Conservation (phyloP, 2,329 filamentous ascomycete species). For the Tricladium varicosporioides region DNA sequence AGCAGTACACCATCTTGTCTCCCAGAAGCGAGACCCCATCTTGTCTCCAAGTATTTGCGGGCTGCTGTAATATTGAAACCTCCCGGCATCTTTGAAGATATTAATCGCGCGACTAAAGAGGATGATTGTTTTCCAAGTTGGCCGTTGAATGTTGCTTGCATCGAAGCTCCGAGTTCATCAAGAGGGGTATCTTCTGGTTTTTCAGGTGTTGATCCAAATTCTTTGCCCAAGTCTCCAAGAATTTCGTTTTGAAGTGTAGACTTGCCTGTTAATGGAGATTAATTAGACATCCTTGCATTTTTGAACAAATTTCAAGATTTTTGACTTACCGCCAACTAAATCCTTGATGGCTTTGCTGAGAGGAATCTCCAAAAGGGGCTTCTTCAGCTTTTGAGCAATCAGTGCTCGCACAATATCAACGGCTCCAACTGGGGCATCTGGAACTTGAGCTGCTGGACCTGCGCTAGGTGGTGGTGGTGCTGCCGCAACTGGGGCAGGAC, state of each 20-base stretch:
- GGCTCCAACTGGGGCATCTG: constrained; percentile 83
- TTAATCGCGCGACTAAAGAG: constrained; percentile 87
- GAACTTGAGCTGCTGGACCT: constrained; percentile 82
- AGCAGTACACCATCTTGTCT: constrained; percentile 89
- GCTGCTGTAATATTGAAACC: constrained; percentile 98
- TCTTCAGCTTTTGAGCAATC: constrained; percentile 98
- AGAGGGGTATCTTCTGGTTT: constrained; percentile 97
- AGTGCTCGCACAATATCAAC: constrained; percentile 86
- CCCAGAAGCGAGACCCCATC: constrained; percentile 84
- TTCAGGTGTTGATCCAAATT: constrained; percentile 96
- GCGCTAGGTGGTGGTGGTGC: constrained; percentile 64
- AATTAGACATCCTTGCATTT: constrained; percentile 13
- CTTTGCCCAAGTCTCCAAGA: constrained; percentile 93
- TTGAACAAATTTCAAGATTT: constrained; percentile 9
- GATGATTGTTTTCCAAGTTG: constrained; percentile 96
- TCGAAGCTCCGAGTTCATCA: constrained; percentile 89
- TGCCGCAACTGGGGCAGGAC: constrained; percentile 52
- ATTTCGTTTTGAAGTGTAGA: constrained; percentile 99
- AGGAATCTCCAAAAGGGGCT: constrained; percentile 82
- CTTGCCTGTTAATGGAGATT: constrained; percentile 64
- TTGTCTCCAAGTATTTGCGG: constrained; percentile 89
- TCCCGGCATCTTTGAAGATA: constrained; percentile 99
- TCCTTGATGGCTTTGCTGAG: constrained; percentile 98
- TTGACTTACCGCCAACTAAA: constrained; percentile 80
- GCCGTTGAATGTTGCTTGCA: constrained; percentile 99